A percentile compares a stretch with the other conserved stretches of the same genome.
These are phyloP conservation scores for Tubosaeta sp. DNA, from an alignment of 768 basidiomycete genomes.

Conservation along the genomic window DNA sequence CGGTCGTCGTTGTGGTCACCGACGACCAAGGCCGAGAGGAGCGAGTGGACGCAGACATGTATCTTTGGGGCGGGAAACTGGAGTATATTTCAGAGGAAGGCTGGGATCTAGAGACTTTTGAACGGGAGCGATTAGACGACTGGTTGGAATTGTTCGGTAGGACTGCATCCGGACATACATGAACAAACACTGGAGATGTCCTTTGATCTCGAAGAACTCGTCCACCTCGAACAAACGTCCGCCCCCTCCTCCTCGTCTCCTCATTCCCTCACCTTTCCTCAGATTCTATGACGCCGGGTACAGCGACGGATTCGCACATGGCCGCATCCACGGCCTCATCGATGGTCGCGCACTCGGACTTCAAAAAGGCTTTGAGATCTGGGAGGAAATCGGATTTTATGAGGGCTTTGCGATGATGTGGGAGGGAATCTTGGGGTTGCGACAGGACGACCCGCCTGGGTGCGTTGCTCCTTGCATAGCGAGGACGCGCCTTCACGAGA, in stretches of 20 bases:
- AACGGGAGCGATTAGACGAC: background rate
- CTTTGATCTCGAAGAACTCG: constrained; percentile 52
- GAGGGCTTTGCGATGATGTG: constrained; percentile 80
- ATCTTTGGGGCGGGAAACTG: background rate
- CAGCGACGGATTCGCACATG: constrained; percentile 75
- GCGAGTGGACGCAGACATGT: background rate
- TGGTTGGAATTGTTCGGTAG: background rate
- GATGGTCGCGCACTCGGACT: constrained; percentile 87
- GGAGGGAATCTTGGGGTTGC: constrained; percentile 46
- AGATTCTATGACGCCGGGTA: constrained; percentile 84
- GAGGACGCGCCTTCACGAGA: background rate
- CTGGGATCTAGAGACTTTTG: background rate
- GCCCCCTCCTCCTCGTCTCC: constrained; percentile 12
- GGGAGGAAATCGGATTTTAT: constrained; percentile 96
- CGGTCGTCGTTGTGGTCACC: background rate
- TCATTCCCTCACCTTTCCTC: background rate
- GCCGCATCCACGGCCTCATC: constrained; percentile 82
- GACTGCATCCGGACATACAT: background rate
- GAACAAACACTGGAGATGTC: background rate
- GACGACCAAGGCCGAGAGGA: background rate
- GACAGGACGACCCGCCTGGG: constrained; percentile 44
- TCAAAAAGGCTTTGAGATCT: constrained; percentile 91
- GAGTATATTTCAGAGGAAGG: background rate
- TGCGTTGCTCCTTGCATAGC: background rate
- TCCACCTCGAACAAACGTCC: constrained; percentile 62